Base-by-base conservation (phyloP, 768 basidiomycete genomes). In the Hydnomerulius pinastri region DNA sequence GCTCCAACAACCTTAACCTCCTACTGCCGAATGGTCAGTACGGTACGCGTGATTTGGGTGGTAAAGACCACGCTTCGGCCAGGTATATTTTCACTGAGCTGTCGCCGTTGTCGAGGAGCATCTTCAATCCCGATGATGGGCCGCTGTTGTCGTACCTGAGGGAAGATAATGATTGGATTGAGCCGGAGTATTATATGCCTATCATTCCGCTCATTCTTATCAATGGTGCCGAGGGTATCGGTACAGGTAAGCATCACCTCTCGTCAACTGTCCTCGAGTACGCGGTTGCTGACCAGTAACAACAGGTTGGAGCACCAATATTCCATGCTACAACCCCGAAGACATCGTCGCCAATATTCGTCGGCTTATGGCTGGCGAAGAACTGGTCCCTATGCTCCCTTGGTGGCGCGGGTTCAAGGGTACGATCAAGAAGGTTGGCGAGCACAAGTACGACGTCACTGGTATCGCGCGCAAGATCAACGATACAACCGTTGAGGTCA, bases 341-440 rank as follows among this genome's bases (percentile, higher is more conserved):
- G 96, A 98, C 48, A 88, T 99, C 48, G 89, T 98, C 12, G 78
- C 76, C 18, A 98, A 98, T 66, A 71, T 99, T 28, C 85, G 90
- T 12, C 78, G 90, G 6, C 72, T 94, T 56, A 95, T 98, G 90
- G 77, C 78, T 2, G 87, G 81, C 35, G 89, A 97, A 71, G 90
- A 92, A 55, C 64, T 86, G 56, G 82, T 85, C 12, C 79, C 85
- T 0, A 98, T 99, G 91, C 74, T 80, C 10, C 97, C 97, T 2
- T 99, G 97, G 97, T 98, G 92, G 90, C 85, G 93, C 45, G 95
- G 96, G 24, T 98, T 95, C 73, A 83, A 86, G 62, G 95, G 95
- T 33, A 78, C 86, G 30, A 88, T 98, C 71, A 92, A 84, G 71
- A 80, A 81, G 54, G 77, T 81, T 28, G 80, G 79, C 28, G 93